Evolutionary conservation across 1,284 basidiomycete species (phyloP).

Genomic region (Puccinia horiana): DNA sequence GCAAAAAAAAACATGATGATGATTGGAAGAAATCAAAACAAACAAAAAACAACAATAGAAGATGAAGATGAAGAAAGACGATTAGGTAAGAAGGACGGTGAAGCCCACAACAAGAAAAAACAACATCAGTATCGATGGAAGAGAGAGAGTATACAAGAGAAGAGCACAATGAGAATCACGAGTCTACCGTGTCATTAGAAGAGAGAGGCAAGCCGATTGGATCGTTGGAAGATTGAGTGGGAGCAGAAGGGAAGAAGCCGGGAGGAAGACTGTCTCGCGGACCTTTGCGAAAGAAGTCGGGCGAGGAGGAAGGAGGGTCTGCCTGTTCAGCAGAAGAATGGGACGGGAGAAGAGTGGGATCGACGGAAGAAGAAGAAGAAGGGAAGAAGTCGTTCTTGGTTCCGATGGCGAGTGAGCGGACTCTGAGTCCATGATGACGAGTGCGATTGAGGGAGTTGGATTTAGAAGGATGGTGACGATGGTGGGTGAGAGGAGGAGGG

Average conservation of each 20-base stretch:
- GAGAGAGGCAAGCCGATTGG: too few species aligned
- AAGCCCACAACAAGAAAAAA: too few species aligned
- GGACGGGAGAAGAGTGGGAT: neutral
- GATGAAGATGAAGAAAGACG: too few species aligned
- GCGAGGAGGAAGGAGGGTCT: neutral
- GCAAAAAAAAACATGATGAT: too few species aligned
- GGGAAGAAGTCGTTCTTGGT: conserved; percentile 15
- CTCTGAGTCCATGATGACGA: neutral
- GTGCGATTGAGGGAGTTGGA: neutral
- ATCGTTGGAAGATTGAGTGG: neutral
- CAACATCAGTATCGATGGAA: too few species aligned
- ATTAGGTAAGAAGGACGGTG: too few species aligned
- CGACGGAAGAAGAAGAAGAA: neutral
- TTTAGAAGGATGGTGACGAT: neutral
- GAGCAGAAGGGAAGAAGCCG: neutral
- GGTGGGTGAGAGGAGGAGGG: neutral
- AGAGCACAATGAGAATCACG: too few species aligned
- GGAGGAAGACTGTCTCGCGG: neutral
- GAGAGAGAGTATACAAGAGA: too few species aligned
- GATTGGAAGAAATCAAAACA: too few species aligned
- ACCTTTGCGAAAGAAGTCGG: neutral
- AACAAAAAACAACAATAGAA: too few species aligned
- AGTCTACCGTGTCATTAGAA: neutral
- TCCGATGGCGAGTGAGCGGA: neutral
- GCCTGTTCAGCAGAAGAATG: neutral